A percentile compares a stretch with the other conserved stretches of the same genome.
phyloP scores from a whole-genome alignment of 208 protist genomes.

The Trypanosoma theileri region DNA sequence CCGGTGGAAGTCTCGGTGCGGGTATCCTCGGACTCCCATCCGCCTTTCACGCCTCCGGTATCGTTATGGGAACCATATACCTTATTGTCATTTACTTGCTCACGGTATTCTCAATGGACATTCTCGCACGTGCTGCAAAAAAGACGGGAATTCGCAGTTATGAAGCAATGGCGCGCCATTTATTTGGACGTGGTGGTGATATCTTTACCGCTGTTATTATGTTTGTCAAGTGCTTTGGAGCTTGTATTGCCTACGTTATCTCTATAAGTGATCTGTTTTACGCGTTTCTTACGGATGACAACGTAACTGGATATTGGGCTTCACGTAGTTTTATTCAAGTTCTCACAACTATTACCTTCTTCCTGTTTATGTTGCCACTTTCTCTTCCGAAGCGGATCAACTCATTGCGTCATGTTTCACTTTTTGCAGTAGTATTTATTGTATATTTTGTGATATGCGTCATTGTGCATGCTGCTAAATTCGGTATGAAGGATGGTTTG shows the following conservation, averaged over 20 bases:
- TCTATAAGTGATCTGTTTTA: conserved; percentile 50
- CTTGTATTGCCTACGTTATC: conserved; percentile 77
- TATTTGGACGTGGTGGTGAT: conserved; percentile 56
- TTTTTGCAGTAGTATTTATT: conserved; percentile 64
- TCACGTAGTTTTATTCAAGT: conserved; percentile 33
- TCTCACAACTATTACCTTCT: conserved; percentile 47
- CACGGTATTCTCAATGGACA: conserved; percentile 67
- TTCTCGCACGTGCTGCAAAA: conserved; percentile 44
- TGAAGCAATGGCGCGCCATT: conserved; percentile 49
- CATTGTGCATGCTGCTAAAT: conserved; percentile 43
- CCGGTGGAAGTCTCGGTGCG: conserved; percentile 61
- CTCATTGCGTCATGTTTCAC: conserved; percentile 72
- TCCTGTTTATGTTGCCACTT: conserved; percentile 72
- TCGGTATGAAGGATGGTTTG: conserved; percentile 26
- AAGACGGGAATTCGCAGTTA: conserved; percentile 67
- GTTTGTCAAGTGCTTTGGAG: conserved; percentile 75
- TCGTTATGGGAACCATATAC: conserved; percentile 63
- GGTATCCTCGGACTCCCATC: conserved; percentile 66
- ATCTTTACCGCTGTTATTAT: conserved; percentile 66
- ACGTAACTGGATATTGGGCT: conserved; percentile 34
- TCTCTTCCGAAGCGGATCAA: conserved; percentile 74
- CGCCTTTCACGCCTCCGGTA: conserved; percentile 56
- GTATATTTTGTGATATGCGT: conserved; percentile 70
- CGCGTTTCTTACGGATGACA: conserved; percentile 46
- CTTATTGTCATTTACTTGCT: conserved; percentile 60